These are phyloP conservation scores for Moricandia moricandioides DNA, from an alignment of 345 rosid species.

Conservation along the genomic window DNA sequence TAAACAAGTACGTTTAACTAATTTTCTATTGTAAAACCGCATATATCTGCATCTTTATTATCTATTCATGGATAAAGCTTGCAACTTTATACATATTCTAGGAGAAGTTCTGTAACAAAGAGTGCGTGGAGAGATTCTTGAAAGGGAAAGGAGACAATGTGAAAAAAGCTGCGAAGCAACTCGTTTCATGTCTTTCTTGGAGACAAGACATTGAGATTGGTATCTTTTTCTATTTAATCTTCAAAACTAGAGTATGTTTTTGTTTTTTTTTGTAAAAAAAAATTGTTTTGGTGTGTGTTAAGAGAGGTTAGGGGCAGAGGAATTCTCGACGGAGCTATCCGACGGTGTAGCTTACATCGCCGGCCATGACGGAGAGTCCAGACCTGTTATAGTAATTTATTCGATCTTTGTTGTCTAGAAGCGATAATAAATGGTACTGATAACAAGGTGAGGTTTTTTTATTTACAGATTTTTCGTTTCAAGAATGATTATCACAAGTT, in stretches of 20 bases:
- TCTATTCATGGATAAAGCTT: neutral
- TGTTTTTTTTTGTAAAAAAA: too few species aligned
- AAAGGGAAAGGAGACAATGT: constrained; percentile 70
- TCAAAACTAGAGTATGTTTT: neutral
- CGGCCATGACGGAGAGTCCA: constrained; percentile 79
- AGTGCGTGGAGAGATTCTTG: constrained; percentile 76
- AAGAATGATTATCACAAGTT: constrained; percentile 87
- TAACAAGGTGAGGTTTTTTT: neutral
- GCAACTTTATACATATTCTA: constrained; percentile 8
- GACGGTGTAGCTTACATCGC: constrained; percentile 86
- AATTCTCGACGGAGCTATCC: constrained; percentile 77
- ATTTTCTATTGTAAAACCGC: neutral
- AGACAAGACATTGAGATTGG: constrained; percentile 71
- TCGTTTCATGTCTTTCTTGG: constrained; percentile 87
- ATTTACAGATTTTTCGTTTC: constrained; percentile 68
- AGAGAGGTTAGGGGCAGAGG: constrained; percentile 84
- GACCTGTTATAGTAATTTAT: constrained; percentile 66
- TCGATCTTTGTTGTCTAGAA: too few species aligned
- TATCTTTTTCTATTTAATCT: constrained; percentile 29
- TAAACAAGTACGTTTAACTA: constrained; percentile 55
- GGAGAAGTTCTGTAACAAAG: constrained; percentile 88
- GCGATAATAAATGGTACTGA: neutral
- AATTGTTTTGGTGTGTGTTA: neutral
- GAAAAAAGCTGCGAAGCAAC: constrained; percentile 79
- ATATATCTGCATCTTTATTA: constrained; percentile 1